Percentiles rank a stretch among this genome's conserved stretches.
Conservation (phyloP, 129 eudicot genomes). For the Flaveria linearis region DNA sequence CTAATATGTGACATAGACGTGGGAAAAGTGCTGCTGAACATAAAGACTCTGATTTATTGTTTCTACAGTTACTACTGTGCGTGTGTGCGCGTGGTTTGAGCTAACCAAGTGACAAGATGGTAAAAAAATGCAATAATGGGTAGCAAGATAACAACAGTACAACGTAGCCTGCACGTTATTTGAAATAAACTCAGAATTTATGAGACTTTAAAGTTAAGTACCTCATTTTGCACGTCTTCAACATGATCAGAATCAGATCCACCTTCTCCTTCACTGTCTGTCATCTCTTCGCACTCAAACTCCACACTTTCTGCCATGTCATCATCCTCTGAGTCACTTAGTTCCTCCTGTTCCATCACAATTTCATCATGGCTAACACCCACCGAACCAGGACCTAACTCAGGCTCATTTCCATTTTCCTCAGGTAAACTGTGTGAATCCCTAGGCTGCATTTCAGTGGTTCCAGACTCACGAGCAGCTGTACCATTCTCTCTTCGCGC, state of each 20-base stretch:
- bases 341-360: conserved; percentile 96
- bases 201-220: conserved; percentile 16
- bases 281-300: conserved; percentile 97
- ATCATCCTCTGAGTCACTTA: conserved; percentile 91
- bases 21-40: not conserved
- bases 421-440: conserved; percentile 21
- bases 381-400: conserved; percentile 37
- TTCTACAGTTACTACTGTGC: not conserved
- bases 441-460: conserved; percentile 25
- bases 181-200: not conserved
- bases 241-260: conserved; percentile 56
- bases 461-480: conserved; percentile 29
- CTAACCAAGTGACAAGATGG: no score
- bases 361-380: conserved; percentile 50
- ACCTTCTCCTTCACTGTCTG: conserved; percentile 83
- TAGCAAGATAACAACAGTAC: not conserved
- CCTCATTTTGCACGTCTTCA: conserved; percentile 54
- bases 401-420: conserved; percentile 31
- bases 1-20: not conserved
- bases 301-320: conserved; percentile 79
- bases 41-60: not conserved
- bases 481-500: conserved; percentile 44
- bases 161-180: no score
- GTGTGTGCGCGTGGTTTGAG: not conserved
- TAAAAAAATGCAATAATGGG: no score